Percentiles rank a stretch among this genome's conserved stretches.
Evolutionary conservation across 1,284 basidiomycete species (phyloP).

Genomic region (Ustilago cynodontis): DNA sequence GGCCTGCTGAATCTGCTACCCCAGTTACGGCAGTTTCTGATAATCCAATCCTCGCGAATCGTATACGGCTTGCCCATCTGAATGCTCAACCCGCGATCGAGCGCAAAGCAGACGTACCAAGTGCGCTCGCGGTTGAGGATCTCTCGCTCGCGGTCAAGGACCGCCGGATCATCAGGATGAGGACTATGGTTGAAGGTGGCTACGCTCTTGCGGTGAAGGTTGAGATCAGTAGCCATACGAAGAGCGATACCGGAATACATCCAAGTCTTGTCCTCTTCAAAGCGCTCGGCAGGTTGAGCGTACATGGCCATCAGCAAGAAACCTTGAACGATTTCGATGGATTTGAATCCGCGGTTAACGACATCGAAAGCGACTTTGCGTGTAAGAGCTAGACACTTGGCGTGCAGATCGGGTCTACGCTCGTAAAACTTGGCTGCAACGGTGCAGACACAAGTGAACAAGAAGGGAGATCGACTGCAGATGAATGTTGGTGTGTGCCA

Average conservation of each 20-base stretch:
- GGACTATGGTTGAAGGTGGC: conserved; percentile 72
- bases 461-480: conserved; percentile 67
- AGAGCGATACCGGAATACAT: conserved; percentile 72
- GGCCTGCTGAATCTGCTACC: conserved; percentile 60
- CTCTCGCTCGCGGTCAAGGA: conserved; percentile 79
- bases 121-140: conserved; percentile 93
- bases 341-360: conserved; percentile 83
- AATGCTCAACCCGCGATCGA: conserved; percentile 84
- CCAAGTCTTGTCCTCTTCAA: conserved; percentile 98
- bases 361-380: conserved; percentile 85
- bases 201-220: conserved; percentile 87
- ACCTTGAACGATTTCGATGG: conserved; percentile 78
- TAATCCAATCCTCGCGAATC: conserved; percentile 87
- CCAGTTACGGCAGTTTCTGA: conserved; percentile 81
- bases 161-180: conserved; percentile 64
- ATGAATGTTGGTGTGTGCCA: conserved; percentile 69
- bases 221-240: conserved; percentile 95
- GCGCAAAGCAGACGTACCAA: conserved; percentile 89
- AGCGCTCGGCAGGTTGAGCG: conserved; percentile 72
- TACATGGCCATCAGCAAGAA: conserved; percentile 70
- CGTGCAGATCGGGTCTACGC: conserved; percentile 84
- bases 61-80: conserved; percentile 92
- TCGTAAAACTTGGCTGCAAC: conserved; percentile 91
- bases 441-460: conserved; percentile 79
- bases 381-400: conserved; percentile 82